A percentile compares a stretch with the other conserved stretches of the same genome.
Evolutionary conservation across 345 rosid species (phyloP).

Genomic region (Zanthoxylum bungeanum): DNA sequence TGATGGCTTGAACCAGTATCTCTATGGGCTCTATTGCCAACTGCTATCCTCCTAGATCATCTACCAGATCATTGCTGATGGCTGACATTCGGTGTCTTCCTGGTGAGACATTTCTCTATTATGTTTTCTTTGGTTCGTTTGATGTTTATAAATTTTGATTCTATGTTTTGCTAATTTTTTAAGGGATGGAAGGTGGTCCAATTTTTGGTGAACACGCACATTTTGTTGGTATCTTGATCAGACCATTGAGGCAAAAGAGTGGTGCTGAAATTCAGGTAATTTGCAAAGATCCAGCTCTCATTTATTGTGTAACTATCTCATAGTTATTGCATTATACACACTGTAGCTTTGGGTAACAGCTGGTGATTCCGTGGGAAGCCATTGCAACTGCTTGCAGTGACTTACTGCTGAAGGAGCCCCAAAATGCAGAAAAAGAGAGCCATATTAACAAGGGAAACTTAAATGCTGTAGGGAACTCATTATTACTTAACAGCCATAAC

Average conservation of each 20-base stretch:
- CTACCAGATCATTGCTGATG: constrained; percentile 62
- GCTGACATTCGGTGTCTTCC: constrained; percentile 96
- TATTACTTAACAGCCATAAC: constrained; percentile 22
- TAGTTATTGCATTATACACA: constrained; percentile 56
- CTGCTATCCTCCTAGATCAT: constrained; percentile 62
- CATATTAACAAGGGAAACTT: constrained; percentile 38
- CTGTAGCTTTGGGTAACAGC: constrained; percentile 93
- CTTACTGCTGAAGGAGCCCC: constrained; percentile 70
- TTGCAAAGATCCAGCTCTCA: constrained; percentile 20
- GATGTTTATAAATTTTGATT: constrained; percentile 19
- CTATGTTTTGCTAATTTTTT: constrained; percentile 17
- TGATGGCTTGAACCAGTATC: constrained; percentile 49
- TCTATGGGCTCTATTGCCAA: constrained; percentile 82
- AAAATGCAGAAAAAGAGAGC: constrained; percentile 42
- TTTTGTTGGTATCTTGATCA: constrained; percentile 70
- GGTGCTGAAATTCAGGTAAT: constrained; percentile 95
- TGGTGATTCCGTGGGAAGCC: constrained; percentile 99
- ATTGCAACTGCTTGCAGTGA: constrained; percentile 79
- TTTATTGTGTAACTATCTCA: constrained; percentile 29
- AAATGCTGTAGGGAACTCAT: constrained; percentile 42
- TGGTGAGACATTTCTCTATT: constrained; percentile 47
- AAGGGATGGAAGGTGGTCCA: constrained; percentile 96
- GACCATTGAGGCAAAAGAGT: constrained; percentile 80
- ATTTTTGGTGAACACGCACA: constrained; percentile 52
- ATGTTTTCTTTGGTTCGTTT: constrained; percentile 16